Evolutionary conservation across 257 asterid species (phyloP).

Genomic region (Forsythia suspensa): DNA sequence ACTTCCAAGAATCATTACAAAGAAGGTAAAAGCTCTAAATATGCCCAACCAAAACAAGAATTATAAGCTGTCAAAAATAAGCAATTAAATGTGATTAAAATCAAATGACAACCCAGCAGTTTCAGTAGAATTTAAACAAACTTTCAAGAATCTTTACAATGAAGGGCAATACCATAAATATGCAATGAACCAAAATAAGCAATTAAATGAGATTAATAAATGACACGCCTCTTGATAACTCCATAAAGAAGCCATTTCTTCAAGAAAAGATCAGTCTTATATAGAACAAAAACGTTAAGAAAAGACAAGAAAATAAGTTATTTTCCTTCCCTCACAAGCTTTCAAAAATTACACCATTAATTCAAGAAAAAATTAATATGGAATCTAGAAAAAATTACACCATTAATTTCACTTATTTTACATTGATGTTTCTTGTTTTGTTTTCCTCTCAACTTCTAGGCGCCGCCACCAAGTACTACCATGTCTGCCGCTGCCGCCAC

Average conservation of each 20-base stretch:
- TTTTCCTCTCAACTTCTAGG: slow-evolving; percentile 32
- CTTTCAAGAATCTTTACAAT: not conserved
- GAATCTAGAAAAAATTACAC: slow-evolving; percentile 28
- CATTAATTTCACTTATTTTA: slow-evolving; percentile 11
- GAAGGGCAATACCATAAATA: not conserved
- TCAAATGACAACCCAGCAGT: not conserved
- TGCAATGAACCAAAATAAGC: not conserved
- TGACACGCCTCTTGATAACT: slow-evolving; percentile 59
- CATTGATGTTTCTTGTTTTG: slow-evolving; percentile 19
- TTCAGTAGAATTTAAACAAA: not conserved
- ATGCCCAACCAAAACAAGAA: not conserved
- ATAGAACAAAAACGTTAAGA: slow-evolving; percentile 38
- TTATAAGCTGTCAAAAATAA: not conserved
- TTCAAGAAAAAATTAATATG: slow-evolving; percentile 26
- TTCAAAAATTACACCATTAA: slow-evolving; percentile 25
- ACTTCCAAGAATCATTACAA: not conserved
- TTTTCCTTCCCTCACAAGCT: not conserved
- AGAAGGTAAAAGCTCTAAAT: not conserved
- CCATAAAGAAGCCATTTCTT: slow-evolving; percentile 64
- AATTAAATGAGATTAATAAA: not conserved
- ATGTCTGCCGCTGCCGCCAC: slow-evolving; percentile 26
- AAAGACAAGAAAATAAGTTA: slow-evolving; percentile 24
- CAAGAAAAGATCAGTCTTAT: slow-evolving; percentile 35
- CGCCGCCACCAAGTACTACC: slow-evolving; percentile 32
- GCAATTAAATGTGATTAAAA: not conserved